Conservation (phyloP, 2,329 filamentous ascomycete genomes). For the Hymenoscyphus fraxineus region DNA sequence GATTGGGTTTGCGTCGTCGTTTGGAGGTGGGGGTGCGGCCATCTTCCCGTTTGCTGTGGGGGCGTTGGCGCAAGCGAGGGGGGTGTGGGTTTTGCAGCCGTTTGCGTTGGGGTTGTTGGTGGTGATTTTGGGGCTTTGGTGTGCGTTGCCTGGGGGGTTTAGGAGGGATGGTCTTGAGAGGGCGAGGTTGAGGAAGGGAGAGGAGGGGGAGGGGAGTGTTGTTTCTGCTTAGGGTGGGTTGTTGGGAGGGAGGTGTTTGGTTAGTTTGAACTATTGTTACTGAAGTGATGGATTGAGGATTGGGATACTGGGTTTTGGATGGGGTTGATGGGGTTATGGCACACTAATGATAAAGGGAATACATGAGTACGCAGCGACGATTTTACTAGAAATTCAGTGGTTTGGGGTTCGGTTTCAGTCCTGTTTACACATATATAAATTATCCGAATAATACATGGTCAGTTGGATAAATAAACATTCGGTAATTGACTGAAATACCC, state of each 20-base stretch:
- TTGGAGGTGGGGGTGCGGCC: slow-evolving; percentile 68
- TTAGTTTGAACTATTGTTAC: neutral
- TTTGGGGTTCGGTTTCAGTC: neutral
- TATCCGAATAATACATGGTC: too few species aligned
- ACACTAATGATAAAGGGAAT: neutral
- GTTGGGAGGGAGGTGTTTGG: neutral
- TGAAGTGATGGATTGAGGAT: too few species aligned
- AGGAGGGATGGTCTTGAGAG: slow-evolving; percentile 25
- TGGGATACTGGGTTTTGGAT: neutral
- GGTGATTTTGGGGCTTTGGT: slow-evolving; percentile 45
- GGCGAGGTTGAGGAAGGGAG: slow-evolving; percentile 11
- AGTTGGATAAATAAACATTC: too few species aligned
- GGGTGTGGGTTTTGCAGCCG: slow-evolving; percentile 56
- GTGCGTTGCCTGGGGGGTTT: slow-evolving; percentile 37
- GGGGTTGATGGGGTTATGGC: neutral
- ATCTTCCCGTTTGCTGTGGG: slow-evolving; percentile 64
- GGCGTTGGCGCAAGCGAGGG: slow-evolving; percentile 57
- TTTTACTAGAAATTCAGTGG: neutral
- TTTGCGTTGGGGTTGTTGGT: slow-evolving; percentile 49
- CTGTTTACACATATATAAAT: too few species aligned
- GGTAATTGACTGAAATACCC: too few species aligned
- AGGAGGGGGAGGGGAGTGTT: slow-evolving; percentile 3
- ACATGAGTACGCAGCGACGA: neutral
- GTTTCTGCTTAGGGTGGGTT: neutral
- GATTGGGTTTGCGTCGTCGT: slow-evolving; percentile 75